These are phyloP conservation scores for Cryptococcus wingfieldii DNA, from an alignment of 1,284 basidiomycete species.

Conservation along the genomic window DNA sequence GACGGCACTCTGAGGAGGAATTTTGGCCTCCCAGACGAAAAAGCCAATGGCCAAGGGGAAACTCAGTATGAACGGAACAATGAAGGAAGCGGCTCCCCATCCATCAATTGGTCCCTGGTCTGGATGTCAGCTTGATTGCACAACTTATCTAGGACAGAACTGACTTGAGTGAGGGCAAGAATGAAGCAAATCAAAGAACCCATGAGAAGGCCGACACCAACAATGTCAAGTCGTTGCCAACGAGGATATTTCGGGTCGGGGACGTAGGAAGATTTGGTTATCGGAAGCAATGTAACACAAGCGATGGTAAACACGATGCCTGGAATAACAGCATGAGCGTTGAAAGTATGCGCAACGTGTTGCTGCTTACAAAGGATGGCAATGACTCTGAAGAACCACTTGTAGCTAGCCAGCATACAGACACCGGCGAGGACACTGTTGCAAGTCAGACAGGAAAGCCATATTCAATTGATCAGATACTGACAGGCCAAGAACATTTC, in stretches of 20 bases:
- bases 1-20: constrained; percentile 26
- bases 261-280: constrained; percentile 17
- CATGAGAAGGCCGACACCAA: constrained; percentile 39
- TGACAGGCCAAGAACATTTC: constrained; percentile 37
- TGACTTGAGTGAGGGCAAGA: constrained; percentile 37
- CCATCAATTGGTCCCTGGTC: constrained; percentile 36
- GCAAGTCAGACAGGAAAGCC: not conserved
- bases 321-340: not conserved
- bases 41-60: constrained; percentile 33
- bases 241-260: constrained; percentile 15
- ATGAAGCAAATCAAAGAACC: constrained; percentile 42
- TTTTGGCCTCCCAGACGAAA: constrained; percentile 39
- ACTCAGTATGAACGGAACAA: constrained; percentile 42
- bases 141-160: no score
- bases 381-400: constrained; percentile 45
- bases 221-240: constrained; percentile 44
- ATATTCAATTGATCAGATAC: not conserved
- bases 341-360: no score
- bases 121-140: no score
- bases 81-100: constrained; percentile 41
- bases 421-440: constrained; percentile 25
- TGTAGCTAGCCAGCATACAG: constrained; percentile 31
- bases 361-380: constrained; percentile 26
- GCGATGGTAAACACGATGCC: constrained; percentile 21
- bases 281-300: constrained; percentile 31